Evolutionary conservation across 2,329 filamentous ascomycete species (phyloP), one percentile per base, ranked within the genome.

Genomic region (Teratosphaeria zuluensis): DNA sequence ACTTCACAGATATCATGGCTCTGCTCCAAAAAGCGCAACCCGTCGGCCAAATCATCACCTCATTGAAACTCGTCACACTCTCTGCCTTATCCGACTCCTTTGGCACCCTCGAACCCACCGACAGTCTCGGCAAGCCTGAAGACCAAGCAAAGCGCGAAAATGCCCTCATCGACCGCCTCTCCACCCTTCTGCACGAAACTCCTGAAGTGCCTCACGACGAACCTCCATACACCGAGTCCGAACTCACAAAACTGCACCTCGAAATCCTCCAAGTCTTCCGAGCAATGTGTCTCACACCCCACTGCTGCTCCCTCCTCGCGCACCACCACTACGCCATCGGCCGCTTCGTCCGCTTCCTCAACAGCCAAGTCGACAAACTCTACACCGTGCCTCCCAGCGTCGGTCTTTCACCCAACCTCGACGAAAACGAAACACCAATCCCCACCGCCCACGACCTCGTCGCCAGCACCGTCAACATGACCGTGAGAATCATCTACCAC

Each of bases 301-400:
- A 88, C 66, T 87, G 87, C 8, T 80, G 82, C 1, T 70, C 78
- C 28, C 82, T 88, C 53, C 79, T 96, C 8, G 87, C 87, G 0
- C 75, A 77, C 4, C 88, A 94, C 70, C 80, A 81, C 2, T 82
- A 81, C 48, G 84, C 85, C 12, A 83, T 95, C 16, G 90, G 89
- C 1, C 83, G 89, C 2, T 76, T 96, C 0, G 85, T 95, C 30
- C 82, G 84, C 30, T 84, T 88, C 52, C 83, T 92, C 56, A 86
- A 94, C 59, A 87, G 90, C 63, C 84, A 88, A 63, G 75, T 96
- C 14, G 78, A 81, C 53, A 74, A 75, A 2, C 71, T 88, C 1
- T 88, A 89, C 70, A 63, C 62, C 38, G 57, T 66, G 72, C 59
- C 61, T 19, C 66, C 68, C 14, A 33, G 53, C 30, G 21, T 38